Percentiles rank a stretch among this genome's conserved stretches.
These are phyloP conservation scores for Rhododendron vialii DNA, from an alignment of 148 eudicot species.

Conservation along the genomic window DNA sequence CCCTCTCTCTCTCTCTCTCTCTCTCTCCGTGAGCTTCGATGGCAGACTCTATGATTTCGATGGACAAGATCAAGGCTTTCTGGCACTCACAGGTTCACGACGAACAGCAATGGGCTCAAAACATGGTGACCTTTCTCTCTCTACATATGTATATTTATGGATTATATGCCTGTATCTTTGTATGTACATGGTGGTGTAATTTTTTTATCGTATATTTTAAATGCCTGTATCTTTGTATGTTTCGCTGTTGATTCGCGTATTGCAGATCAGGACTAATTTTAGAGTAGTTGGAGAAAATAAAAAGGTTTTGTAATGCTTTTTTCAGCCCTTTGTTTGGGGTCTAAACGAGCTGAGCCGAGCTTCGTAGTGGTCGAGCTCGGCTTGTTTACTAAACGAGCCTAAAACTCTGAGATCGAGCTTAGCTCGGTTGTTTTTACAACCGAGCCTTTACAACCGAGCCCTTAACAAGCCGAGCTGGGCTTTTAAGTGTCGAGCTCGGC, in stretches of 20 bases:
- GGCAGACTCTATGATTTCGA: slow-evolving; percentile 30
- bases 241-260: not conserved
- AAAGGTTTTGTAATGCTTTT: not conserved
- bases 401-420: too few species aligned
- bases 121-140: slow-evolving; percentile 27
- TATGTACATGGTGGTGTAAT: not conserved
- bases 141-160: not conserved
- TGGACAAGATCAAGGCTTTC: slow-evolving; percentile 35
- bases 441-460: too few species aligned
- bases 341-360: too few species aligned
- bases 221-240: not conserved
- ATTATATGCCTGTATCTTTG: not conserved
- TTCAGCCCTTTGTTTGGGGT: not conserved
- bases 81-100: slow-evolving; percentile 40
- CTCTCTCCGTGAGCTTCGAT: slow-evolving; percentile 10
- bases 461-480: too few species aligned
- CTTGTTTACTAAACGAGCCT: too few species aligned
- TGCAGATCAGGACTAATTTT: not conserved
- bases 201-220: too few species aligned
- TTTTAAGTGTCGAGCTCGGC: too few species aligned
- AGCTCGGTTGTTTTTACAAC: too few species aligned
- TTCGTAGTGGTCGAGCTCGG: too few species aligned
- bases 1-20: slow-evolving; percentile 3
- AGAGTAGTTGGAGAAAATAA: not conserved
- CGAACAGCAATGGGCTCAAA: slow-evolving; percentile 33